Percentiles rank a stretch among this genome's conserved stretches.
Evolutionary conservation across 176 grass and related monocot species (phyloP).

Genomic region (Metroxylon sagu): DNA sequence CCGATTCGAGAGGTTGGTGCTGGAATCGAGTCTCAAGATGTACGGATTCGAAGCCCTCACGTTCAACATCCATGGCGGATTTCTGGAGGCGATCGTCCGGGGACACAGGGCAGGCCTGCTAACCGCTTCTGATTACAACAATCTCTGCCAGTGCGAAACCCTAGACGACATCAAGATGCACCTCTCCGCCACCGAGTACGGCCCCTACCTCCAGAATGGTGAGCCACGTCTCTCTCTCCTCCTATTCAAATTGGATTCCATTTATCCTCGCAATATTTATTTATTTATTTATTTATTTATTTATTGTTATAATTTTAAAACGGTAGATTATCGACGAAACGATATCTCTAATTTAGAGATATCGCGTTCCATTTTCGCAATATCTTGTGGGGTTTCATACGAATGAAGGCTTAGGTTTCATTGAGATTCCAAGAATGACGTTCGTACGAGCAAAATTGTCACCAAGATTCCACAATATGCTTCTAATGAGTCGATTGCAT

Average conservation of each 20-base stretch:
- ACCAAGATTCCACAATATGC: no score
- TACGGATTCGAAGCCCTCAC: slow-evolving; percentile 92
- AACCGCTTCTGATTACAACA: slow-evolving; percentile 90
- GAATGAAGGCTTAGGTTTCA: no score
- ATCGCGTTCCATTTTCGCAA: no score
- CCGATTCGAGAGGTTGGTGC: no score
- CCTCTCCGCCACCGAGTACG: slow-evolving; percentile 93
- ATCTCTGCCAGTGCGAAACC: slow-evolving; percentile 96
- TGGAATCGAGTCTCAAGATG: slow-evolving; percentile 20
- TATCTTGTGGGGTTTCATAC: no score
- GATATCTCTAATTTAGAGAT: no score
- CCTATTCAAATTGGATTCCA: neutral
- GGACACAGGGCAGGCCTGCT: slow-evolving; percentile 82
- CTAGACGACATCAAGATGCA: slow-evolving; percentile 99
- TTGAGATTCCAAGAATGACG: no score
- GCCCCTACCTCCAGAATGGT: slow-evolving; percentile 90
- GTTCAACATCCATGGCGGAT: slow-evolving; percentile 94
- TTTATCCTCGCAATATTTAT: neutral
- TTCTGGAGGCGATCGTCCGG: slow-evolving; percentile 94
- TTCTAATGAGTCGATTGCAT: no score
- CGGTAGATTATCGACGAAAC: no score
- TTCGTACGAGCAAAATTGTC: no score
- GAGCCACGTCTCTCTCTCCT: neutral
- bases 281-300: neutral
- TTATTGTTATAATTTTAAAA: neutral